Evolutionary conservation across 1,284 basidiomycete species (phyloP).

Genomic region (Rugosomyces carneus): DNA sequence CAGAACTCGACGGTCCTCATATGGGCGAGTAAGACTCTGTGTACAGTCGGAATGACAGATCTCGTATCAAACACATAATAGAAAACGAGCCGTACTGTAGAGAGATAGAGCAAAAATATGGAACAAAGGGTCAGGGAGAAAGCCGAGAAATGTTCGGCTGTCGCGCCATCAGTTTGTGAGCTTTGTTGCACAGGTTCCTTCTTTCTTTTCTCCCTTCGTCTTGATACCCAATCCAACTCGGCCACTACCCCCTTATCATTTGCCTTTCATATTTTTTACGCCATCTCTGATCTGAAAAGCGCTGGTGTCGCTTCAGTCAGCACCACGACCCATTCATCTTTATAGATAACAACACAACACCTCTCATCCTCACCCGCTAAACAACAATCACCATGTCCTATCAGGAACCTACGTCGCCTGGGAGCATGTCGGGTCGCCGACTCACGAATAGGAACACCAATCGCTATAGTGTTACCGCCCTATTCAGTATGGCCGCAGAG

Average conservation of each 20-base stretch:
- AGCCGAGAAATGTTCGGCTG: slow-evolving; percentile 15
- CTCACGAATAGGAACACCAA: slow-evolving; percentile 91
- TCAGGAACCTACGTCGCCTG: slow-evolving; percentile 57
- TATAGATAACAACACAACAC: slow-evolving; percentile 15
- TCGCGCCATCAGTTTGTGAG: slow-evolving; percentile 12
- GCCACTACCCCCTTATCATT: slow-evolving; percentile 13
- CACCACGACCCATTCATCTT: slow-evolving; percentile 8
- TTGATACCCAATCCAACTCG: slow-evolving; percentile 22
- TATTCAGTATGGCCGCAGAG: slow-evolving; percentile 97
- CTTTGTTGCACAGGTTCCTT: slow-evolving; percentile 15
- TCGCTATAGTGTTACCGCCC: slow-evolving; percentile 91
- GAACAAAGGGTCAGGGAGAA: slow-evolving; percentile 13
- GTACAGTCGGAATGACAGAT: too few species aligned
- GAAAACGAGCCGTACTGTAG: too few species aligned
- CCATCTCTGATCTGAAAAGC: slow-evolving; percentile 30
- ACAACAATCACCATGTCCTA: slow-evolving; percentile 56
- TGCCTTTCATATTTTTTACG: slow-evolving; percentile 21
- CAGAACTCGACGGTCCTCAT: too few species aligned
- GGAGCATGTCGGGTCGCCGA: slow-evolving; percentile 60
- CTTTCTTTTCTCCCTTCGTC: slow-evolving; percentile 12
- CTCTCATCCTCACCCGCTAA: slow-evolving; percentile 10
- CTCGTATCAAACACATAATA: background rate
- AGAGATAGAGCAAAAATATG: background rate
- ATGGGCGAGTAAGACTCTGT: too few species aligned
- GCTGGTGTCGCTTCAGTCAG: slow-evolving; percentile 29